A percentile compares a stretch with the other conserved stretches of the same genome.
These are phyloP conservation scores for Arachnomyces sp. DNA, from an alignment of 2,329 filamentous ascomycete genomes.

Conservation along the genomic window DNA sequence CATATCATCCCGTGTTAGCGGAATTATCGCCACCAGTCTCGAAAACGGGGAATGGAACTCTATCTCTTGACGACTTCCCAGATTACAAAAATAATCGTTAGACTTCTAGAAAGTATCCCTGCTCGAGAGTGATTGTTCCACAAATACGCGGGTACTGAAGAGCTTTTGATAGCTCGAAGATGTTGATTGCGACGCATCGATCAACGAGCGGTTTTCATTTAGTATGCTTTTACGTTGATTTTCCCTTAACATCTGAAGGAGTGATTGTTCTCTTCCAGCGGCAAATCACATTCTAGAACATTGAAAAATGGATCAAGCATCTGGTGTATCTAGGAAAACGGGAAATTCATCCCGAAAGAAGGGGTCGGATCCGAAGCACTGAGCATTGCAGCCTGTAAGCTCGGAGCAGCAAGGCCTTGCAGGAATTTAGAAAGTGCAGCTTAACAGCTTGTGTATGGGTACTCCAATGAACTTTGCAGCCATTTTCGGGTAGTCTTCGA, in stretches of 20 bases:
- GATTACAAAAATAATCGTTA: slow-evolving; percentile 3
- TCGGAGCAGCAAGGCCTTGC: slow-evolving; percentile 28
- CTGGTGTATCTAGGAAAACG: slow-evolving; percentile 27
- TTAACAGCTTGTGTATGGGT: slow-evolving; percentile 1
- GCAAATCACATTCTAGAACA: slow-evolving; percentile 7
- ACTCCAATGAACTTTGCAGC: slow-evolving; percentile 8
- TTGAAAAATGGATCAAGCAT: slow-evolving; percentile 27
- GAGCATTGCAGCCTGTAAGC: slow-evolving; percentile 28
- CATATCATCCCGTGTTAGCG: no score
- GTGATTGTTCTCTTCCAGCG: background rate
- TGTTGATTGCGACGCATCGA: slow-evolving; percentile 3
- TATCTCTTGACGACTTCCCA: slow-evolving; percentile 9
- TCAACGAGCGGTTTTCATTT: slow-evolving; percentile 8
- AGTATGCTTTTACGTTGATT: slow-evolving; percentile 5
- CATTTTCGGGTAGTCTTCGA: no score
- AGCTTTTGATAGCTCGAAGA: background rate
- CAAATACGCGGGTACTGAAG: slow-evolving; percentile 11
- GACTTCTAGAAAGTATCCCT: background rate
- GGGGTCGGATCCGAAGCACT: slow-evolving; percentile 33
- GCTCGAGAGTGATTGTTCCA: slow-evolving; percentile 9
- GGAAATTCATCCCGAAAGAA: slow-evolving; percentile 33
- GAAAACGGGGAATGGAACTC: no score
- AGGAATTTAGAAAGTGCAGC: no score
- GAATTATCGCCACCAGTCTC: no score
- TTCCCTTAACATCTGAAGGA: slow-evolving; percentile 1